Base-by-base conservation (phyloP, 2,329 filamentous ascomycete species). In the Aspergillus versicolor region DNA sequence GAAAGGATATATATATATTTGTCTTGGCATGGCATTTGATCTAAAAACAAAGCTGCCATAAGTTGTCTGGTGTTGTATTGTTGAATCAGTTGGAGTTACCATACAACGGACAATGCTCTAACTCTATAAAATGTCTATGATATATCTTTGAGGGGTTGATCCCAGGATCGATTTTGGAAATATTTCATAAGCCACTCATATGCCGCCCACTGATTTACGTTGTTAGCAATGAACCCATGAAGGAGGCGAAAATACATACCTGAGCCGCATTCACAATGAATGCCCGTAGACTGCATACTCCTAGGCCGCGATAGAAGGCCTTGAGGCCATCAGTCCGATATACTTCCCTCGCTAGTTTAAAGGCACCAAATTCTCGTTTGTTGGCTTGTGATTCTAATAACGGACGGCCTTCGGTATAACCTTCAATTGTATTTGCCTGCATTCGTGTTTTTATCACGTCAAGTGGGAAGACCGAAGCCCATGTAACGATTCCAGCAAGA, bases 211-310 rank as follows among this genome's bases (percentile, higher is more conserved):
- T 92, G 82, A 48, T 57, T 48, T 32, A 27, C 43, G 52, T n/a
- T 30, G 52, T 62, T 57, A 61, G 57, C 38, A 37, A n/a, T 55
- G 11, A 49, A 15, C 12, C 43, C 32, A 38, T 15, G 17, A 15
- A 34, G 34, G 13, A 15, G 24, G 12, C 42, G 22, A 27, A 4
- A 42, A 52, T 13, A 67, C 75, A 60, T 73, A 81, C 79, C 72
- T 88, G 85, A n/a, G 91, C 89, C 2, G 93, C 92, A 77, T 97
- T 97, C 40, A 97, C 93, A 52, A 96, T 79, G 71, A 97, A 97
- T 0, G 93, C 93, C 64, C 93, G 81, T 8, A 89, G 75, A 73
- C 90, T 95, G 73, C 93, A 97, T 32, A 96, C 81, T 0, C 86
- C 85, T 42, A 97, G 73, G 0, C 90, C 90, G 30, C 86, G 81